Percentiles rank a stretch among this genome's conserved stretches.
Evolutionary conservation across 148 eudicot species (phyloP).

Genomic region (Nepenthes mirabilis): DNA sequence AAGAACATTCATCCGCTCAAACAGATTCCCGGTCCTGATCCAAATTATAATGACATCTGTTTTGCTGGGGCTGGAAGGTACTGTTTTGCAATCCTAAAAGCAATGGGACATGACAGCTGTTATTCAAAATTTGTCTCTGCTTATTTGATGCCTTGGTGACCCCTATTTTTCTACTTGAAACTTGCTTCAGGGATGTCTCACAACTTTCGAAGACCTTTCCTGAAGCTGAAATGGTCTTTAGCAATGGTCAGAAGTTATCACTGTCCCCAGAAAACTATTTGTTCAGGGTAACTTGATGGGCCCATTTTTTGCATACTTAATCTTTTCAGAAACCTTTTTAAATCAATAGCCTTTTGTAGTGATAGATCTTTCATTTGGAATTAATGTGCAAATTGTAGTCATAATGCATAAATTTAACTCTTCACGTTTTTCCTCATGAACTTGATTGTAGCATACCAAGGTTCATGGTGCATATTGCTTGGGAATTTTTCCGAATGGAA

Average conservation of each 20-base stretch:
- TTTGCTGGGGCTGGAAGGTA: conserved; percentile 69
- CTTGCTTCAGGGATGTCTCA: conserved; percentile 31
- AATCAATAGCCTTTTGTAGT: not conserved
- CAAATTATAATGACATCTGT: conserved; percentile 50
- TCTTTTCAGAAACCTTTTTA: not conserved
- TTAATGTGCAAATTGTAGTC: too few relatives aligned
- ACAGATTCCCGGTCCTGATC: conserved; percentile 51
- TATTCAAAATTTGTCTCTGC: conserved; percentile 2
- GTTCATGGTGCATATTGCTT: conserved; percentile 61
- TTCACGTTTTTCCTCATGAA: too few relatives aligned
- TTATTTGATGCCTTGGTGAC: not conserved
- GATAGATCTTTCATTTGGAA: too few relatives aligned
- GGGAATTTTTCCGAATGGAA: conserved; percentile 54
- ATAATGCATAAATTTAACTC: too few relatives aligned
- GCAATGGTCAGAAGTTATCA: conserved; percentile 40
- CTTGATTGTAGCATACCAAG: conserved; percentile 39
- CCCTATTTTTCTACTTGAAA: not conserved
- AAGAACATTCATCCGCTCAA: conserved; percentile 30
- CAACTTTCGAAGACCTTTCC: conserved; percentile 44
- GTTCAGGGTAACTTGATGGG: conserved; percentile 31
- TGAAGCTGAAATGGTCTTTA: conserved; percentile 50
- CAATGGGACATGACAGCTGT: too few relatives aligned
- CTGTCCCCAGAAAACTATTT: conserved; percentile 63
- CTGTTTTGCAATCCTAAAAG: too few relatives aligned
- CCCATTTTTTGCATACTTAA: not conserved